A percentile compares a stretch with the other conserved stretches of the same genome.
Conservation (phyloP, 768 basidiomycete genomes). For the Pleurotus platypus region DNA sequence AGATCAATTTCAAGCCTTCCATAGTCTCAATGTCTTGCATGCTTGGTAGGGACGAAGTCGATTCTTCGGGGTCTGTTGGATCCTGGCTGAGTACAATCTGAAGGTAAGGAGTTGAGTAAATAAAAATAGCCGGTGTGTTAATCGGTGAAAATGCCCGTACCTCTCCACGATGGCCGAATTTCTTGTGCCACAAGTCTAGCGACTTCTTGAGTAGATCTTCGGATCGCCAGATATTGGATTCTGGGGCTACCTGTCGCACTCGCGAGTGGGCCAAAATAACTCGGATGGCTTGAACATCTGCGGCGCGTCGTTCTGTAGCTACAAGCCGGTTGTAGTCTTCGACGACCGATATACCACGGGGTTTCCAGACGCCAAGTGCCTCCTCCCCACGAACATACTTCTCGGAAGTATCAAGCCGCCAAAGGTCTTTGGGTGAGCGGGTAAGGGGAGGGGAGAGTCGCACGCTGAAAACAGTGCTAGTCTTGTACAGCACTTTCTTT, state of each 20-base stretch:
- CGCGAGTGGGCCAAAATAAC: slow-evolving; percentile 64
- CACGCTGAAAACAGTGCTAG: slow-evolving; percentile 82
- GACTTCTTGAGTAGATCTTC: slow-evolving; percentile 64
- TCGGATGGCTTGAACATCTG: slow-evolving; percentile 88
- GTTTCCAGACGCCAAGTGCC: slow-evolving; percentile 74
- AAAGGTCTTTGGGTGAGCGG: slow-evolving; percentile 83
- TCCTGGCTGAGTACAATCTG: slow-evolving; percentile 82
- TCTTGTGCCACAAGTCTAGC: slow-evolving; percentile 79
- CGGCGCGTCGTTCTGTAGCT: slow-evolving; percentile 67
- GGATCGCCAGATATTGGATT: slow-evolving; percentile 60
- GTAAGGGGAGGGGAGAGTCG: slow-evolving; percentile 80
- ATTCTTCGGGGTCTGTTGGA: slow-evolving; percentile 53
- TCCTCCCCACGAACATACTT: slow-evolving; percentile 96
- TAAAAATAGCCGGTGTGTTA: slow-evolving; percentile 14
- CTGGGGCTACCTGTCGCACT: slow-evolving; percentile 44
- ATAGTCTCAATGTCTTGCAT: slow-evolving; percentile 31
- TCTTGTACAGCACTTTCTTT: slow-evolving; percentile 72
- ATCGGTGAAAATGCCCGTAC: slow-evolving; percentile 35
- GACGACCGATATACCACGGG: slow-evolving; percentile 84
- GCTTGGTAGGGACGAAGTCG: slow-evolving; percentile 26
- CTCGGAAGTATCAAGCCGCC: slow-evolving; percentile 92
- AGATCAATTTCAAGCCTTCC: slow-evolving; percentile 64
- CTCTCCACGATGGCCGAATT: slow-evolving; percentile 71
- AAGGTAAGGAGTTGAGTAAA: slow-evolving; percentile 6
- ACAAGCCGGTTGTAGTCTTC: slow-evolving; percentile 80